A percentile compares a stretch with the other conserved stretches of the same genome.
Evolutionary conservation across 768 basidiomycete genomes (phyloP).

Genomic region (Suillus alpinus): DNA sequence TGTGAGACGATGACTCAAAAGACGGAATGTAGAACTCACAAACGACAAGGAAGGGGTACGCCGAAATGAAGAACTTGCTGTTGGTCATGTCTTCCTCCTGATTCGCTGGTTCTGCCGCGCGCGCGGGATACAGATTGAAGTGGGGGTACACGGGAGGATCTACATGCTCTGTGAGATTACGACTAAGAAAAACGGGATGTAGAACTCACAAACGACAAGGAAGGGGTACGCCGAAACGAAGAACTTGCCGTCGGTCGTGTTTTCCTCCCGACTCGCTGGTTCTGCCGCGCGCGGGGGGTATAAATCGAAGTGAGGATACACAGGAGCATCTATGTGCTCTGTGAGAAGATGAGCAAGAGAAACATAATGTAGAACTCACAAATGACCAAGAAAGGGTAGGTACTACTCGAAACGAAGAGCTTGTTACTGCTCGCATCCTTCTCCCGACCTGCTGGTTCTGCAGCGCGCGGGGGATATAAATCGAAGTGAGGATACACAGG

Average conservation of each 20-base stretch:
- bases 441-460: conserved; percentile 8
- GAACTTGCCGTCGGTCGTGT: not conserved
- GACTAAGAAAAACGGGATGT: not conserved
- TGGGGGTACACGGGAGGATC: conserved; percentile 39
- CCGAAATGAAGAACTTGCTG: not conserved
- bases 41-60: not conserved
- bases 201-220: conserved; percentile 13
- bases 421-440: not conserved
- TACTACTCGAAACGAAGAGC: not conserved
- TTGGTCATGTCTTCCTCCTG: not conserved
- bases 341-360: not conserved
- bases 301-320: conserved; percentile 19
- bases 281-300: conserved; percentile 2
- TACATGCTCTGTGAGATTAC: conserved; percentile 14
- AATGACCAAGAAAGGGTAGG: conserved; percentile 13
- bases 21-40: not conserved
- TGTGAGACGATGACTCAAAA: not conserved
- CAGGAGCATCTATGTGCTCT: conserved; percentile 11
- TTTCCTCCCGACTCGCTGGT: not conserved
- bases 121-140: conserved; percentile 27
- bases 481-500: conserved; percentile 34
- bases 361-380: conserved; percentile 8
- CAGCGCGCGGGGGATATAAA: conserved; percentile 17
- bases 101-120: not conserved
- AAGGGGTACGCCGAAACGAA: conserved; percentile 11